These are phyloP conservation scores for Dothidotthia symphoricarpi DNA, from an alignment of 2,329 filamentous ascomycete genomes.

Conservation along the genomic window DNA sequence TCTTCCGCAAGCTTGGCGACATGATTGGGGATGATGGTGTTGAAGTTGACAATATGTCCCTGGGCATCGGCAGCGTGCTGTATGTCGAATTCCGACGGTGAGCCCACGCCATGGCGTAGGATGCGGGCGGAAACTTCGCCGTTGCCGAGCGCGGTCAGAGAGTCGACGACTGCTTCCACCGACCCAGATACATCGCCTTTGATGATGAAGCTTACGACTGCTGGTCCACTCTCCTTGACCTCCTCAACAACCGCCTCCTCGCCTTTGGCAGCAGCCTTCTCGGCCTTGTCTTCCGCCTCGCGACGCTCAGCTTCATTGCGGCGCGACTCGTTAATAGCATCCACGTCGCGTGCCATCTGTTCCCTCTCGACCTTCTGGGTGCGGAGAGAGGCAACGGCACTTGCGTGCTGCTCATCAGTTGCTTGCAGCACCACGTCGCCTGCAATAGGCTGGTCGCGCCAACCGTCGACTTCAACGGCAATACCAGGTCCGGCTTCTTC, in stretches of 20 bases:
- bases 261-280: constrained; percentile 24
- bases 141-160: constrained; percentile 75
- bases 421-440: constrained; percentile 88
- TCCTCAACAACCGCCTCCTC: constrained; percentile 40
- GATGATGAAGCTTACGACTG: constrained; percentile 75
- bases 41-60: constrained; percentile 83
- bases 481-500: constrained; percentile 78
- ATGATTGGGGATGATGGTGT: constrained; percentile 64
- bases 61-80: constrained; percentile 78
- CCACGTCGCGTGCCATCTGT: constrained; percentile 65
- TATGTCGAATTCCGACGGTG: constrained; percentile 80
- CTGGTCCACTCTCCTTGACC: constrained; percentile 47
- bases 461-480: constrained; percentile 91
- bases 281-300: constrained; percentile 55
- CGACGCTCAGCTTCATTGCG: constrained; percentile 59
- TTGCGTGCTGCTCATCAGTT: constrained; percentile 72
- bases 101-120: constrained; percentile 73
- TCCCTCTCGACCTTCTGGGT: constrained; percentile 68
- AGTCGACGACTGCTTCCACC: constrained; percentile 81
- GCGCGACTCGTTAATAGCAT: constrained; percentile 71
- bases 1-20: constrained; percentile 69
- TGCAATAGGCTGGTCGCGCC: constrained; percentile 81
- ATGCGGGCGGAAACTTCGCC: constrained; percentile 77
- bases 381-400: constrained; percentile 74
- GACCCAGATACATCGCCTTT: constrained; percentile 94